Conservation (phyloP, 331 rosid genomes). For the Telfairia occidentalis region DNA sequence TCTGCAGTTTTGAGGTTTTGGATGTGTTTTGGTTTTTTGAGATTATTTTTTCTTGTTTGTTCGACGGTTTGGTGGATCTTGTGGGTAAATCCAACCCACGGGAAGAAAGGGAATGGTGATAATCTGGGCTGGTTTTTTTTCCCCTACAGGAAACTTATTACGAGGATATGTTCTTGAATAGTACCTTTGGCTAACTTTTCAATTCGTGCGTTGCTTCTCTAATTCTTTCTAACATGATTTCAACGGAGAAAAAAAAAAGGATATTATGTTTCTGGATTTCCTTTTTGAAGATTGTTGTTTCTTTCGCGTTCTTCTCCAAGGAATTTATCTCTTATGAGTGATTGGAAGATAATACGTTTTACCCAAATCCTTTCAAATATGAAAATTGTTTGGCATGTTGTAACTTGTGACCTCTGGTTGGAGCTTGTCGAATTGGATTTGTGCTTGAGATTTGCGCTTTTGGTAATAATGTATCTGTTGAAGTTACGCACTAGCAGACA, state of each 20-base stretch:
- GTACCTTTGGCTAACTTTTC: neutral
- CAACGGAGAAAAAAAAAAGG: neutral
- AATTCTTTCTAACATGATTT: neutral
- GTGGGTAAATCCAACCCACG: neutral
- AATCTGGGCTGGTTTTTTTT: neutral
- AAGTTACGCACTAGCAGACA: neutral
- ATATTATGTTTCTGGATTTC: neutral
- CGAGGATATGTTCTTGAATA: neutral
- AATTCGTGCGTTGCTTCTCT: neutral
- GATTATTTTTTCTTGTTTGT: neutral
- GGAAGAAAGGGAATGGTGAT: neutral
- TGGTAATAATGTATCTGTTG: neutral
- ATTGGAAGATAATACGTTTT: neutral
- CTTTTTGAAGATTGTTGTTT: neutral
- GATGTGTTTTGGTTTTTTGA: neutral
- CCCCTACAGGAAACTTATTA: neutral
- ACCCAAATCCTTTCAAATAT: neutral
- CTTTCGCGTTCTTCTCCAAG: neutral
- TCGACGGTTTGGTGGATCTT: slow-evolving; percentile 4
- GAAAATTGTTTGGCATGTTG: neutral
- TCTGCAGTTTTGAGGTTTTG: neutral
- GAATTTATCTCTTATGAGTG: neutral
- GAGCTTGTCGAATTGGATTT: neutral
- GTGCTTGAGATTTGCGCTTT: neutral
- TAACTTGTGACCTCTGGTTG: neutral